phyloP scores from a whole-genome alignment of 108 stramenopile species.

The Nannochloropsis gaditana region DNA sequence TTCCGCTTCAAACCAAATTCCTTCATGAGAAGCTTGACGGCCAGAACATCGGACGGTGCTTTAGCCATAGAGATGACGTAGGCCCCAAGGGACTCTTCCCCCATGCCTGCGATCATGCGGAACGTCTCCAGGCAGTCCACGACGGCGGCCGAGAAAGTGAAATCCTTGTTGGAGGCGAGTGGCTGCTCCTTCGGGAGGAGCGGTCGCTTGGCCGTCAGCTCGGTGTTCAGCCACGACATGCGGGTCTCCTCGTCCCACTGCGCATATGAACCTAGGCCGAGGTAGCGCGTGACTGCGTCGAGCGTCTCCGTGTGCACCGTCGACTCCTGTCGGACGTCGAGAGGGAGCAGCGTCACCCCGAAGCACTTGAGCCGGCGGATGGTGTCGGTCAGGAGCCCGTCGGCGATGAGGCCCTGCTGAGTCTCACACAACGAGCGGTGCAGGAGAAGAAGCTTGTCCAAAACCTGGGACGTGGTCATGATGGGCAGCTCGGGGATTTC shows the following conservation, averaged over 20 bases:
- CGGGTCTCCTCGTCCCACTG: constrained; percentile 80
- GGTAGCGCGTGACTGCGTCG: constrained; percentile 81
- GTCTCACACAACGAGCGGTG: constrained; percentile 69
- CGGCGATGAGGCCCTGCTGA: constrained; percentile 75
- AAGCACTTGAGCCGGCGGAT: constrained; percentile 80
- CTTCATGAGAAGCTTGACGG: constrained; percentile 83
- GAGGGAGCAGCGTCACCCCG: constrained; percentile 79
- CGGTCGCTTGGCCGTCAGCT: constrained; percentile 76
- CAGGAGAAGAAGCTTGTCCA: constrained; percentile 71
- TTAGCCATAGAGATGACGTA: constrained; percentile 91
- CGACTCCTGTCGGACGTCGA: constrained; percentile 93
- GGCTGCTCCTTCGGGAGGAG: constrained; percentile 63
- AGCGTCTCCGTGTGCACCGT: constrained; percentile 77
- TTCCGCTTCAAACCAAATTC: constrained; percentile 74
- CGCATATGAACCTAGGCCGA: constrained; percentile 80
- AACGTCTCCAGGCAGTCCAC: constrained; percentile 66
- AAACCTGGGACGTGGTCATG: constrained; percentile 57
- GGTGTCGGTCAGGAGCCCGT: constrained; percentile 79
- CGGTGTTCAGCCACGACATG: constrained; percentile 70
- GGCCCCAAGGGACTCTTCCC: constrained; percentile 77
- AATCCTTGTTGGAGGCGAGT: neutral
- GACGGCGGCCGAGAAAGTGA: neutral
- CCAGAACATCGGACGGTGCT: constrained; percentile 84
- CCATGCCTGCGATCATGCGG: constrained; percentile 62
- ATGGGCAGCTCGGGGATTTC: constrained; percentile 16